Conservation (phyloP, 1,139 yeast genomes). For the Suhomyces atakaporum region DNA sequence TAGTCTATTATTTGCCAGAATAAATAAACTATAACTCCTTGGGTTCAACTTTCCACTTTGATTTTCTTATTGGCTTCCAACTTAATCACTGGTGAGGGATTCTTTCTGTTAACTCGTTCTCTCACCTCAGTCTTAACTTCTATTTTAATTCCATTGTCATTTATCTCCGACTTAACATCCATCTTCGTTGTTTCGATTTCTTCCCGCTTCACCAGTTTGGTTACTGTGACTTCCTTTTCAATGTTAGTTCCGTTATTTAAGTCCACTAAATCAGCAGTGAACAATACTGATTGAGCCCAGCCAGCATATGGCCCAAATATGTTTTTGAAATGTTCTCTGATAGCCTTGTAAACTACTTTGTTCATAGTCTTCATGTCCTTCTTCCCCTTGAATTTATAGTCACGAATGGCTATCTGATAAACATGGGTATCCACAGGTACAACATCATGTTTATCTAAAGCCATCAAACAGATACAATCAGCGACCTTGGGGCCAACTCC, state of each 20-base stretch:
- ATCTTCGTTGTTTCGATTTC: neutral
- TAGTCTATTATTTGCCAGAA: no score
- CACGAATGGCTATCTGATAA: constrained; percentile 85
- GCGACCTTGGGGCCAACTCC: constrained; percentile 99
- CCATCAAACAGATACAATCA: constrained; percentile 87
- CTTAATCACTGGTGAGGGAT: neutral
- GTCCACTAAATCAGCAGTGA: constrained; percentile 77
- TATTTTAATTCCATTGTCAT: neutral
- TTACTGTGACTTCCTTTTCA: constrained; percentile 11
- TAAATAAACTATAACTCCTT: no score
- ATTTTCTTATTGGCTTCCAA: neutral
- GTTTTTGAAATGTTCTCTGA: constrained; percentile 60
- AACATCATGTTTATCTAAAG: constrained; percentile 80
- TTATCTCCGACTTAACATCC: neutral
- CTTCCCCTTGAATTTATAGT: constrained; percentile 62
- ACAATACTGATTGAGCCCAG: constrained; percentile 94
- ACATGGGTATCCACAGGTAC: constrained; percentile 98
- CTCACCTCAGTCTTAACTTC: neutral
- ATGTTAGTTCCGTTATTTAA: constrained; percentile 52
- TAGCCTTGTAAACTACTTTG: constrained; percentile 60
- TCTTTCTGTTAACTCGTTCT: neutral
- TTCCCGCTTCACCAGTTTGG: constrained; percentile 1
- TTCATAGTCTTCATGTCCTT: constrained; percentile 51
- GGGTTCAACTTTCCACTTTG: neutral
- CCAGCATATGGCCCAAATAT: constrained; percentile 94